phyloP scores from a whole-genome alignment of 345 rosid genomes.

The Zanthoxylum bungeanum region DNA sequence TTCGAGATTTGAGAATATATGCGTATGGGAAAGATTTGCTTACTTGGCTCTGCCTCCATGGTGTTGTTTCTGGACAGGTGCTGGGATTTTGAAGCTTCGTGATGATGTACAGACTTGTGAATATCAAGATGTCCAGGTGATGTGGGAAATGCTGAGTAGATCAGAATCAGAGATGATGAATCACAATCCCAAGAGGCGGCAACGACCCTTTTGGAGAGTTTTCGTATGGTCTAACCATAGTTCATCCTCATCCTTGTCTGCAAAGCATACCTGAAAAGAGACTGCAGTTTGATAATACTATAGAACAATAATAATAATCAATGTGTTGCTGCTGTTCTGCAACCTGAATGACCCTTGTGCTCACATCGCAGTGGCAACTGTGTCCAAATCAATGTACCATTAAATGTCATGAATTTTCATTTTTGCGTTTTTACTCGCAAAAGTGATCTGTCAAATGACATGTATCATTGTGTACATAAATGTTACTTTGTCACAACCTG shows the following conservation, averaged over 20 bases:
- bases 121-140: constrained; percentile 64
- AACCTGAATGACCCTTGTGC: constrained; percentile 25
- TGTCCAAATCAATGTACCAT: constrained; percentile 13
- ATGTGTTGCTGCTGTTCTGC: constrained; percentile 16
- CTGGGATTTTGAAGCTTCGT: constrained; percentile 55
- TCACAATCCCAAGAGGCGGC: constrained; percentile 37
- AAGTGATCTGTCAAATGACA: background rate
- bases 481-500: constrained; percentile 3
- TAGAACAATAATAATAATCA: constrained; percentile 18
- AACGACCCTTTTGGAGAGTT: constrained; percentile 53
- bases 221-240: constrained; percentile 48
- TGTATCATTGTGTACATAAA: constrained; percentile 24
- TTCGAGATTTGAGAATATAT: background rate
- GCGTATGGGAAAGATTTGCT: background rate
- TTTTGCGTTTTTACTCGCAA: background rate
- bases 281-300: background rate
- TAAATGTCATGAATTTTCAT: background rate
- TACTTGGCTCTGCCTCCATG: background rate
- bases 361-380: constrained; percentile 24
- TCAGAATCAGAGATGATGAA: constrained; percentile 38
- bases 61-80: constrained; percentile 30
- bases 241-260: constrained; percentile 38
- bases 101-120: constrained; percentile 64
- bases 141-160: constrained; percentile 71
- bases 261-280: constrained; percentile 24